Conservation (phyloP, 192 early-diverging fungal species). For the Entomortierella lignicola region DNA sequence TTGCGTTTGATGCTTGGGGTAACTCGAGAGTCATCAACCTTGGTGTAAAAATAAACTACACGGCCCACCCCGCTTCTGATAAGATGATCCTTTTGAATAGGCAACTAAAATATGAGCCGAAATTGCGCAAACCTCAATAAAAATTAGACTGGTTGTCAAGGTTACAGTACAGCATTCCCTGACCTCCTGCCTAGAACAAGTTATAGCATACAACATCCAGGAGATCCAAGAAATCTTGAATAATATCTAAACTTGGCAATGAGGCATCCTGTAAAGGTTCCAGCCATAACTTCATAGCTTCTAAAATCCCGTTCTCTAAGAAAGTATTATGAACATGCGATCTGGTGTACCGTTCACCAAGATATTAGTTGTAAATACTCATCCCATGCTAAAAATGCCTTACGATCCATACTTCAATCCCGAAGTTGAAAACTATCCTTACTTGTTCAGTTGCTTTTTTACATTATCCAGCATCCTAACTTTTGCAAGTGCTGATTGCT, state of each 20-base stretch:
- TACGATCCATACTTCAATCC: background rate
- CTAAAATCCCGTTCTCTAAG: slow-evolving; percentile 87
- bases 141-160: background rate
- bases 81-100: slow-evolving; percentile 79
- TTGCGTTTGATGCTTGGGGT: slow-evolving; percentile 72
- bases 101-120: slow-evolving; percentile 53
- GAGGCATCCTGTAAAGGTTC: slow-evolving; percentile 92
- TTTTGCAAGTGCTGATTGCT: slow-evolving; percentile 75
- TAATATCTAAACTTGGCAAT: slow-evolving; percentile 90
- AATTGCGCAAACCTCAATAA: background rate
- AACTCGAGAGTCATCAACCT: slow-evolving; percentile 79
- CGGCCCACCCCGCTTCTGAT: slow-evolving; percentile 86
- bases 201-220: slow-evolving; percentile 67
- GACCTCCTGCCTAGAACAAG: background rate
- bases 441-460: slow-evolving; percentile 68
- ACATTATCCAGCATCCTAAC: slow-evolving; percentile 72
- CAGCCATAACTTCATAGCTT: slow-evolving; percentile 88
- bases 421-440: background rate
- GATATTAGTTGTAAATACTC: no score
- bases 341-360: slow-evolving; percentile 39
- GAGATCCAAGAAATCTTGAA: slow-evolving; percentile 78
- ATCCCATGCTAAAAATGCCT: no score
- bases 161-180: background rate
- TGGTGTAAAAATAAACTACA: slow-evolving; percentile 90
- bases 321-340: slow-evolving; percentile 76